Conservation (phyloP, 805 yeast species). For the Saccharomycopsis fermentans region DNA sequence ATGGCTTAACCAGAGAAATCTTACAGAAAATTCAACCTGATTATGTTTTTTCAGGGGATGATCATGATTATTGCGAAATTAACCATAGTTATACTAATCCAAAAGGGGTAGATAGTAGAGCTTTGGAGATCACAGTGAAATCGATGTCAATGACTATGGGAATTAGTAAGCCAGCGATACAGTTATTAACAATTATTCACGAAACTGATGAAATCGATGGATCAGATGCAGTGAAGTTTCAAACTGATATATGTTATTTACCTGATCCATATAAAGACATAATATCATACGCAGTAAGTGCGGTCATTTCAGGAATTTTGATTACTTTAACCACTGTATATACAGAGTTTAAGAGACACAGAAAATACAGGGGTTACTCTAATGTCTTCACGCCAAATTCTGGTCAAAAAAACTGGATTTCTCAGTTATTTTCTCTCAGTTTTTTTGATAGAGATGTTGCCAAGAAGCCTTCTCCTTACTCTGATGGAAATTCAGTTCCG, state of each 20-base stretch:
- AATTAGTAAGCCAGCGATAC: constrained; percentile 73
- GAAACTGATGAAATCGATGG: constrained; percentile 22
- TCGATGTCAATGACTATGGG: constrained; percentile 93
- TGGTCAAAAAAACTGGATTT: background rate
- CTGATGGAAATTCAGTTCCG: background rate
- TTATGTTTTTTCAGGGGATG: constrained; percentile 82
- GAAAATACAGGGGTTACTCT: background rate
- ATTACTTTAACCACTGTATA: constrained; percentile 5
- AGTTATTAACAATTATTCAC: constrained; percentile 57
- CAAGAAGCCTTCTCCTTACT: background rate
- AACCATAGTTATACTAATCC: constrained; percentile 34
- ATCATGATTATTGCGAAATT: constrained; percentile 88
- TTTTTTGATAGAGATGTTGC: background rate
- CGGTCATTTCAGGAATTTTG: constrained; percentile 17
- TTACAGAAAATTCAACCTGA: constrained; percentile 53
- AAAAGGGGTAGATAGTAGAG: constrained; percentile 19
- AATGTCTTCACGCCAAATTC: background rate
- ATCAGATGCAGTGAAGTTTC: constrained; percentile 17
- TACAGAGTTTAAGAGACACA: background rate
- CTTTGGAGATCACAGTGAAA: constrained; percentile 70
- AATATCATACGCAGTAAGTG: constrained; percentile 25
- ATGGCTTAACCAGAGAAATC: constrained; percentile 46
- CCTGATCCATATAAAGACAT: constrained; percentile 44
- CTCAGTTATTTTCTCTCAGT: background rate
- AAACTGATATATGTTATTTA: constrained; percentile 44